Evolutionary conservation across 2,329 filamentous ascomycete genomes (phyloP), one percentile per base, ranked within the genome.

Genomic region (Arachnomyces sp.): DNA sequence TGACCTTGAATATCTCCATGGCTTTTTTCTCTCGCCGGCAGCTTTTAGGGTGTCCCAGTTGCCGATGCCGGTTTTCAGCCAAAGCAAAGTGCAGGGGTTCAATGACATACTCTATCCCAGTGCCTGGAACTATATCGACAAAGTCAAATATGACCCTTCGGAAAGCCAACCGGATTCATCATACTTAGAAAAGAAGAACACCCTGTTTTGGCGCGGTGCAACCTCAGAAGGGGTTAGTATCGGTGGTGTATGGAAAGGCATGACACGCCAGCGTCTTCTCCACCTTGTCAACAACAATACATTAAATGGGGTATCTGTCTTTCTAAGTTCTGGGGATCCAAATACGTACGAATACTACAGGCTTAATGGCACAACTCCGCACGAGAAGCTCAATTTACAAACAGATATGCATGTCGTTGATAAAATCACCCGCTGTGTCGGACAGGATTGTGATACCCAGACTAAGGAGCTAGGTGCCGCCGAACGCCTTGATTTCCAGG

Each of bases 81-180:
- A 84, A 43, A 81, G 78, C 36, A 87, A 86, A 51, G 77, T 81
- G 1, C 71, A 75, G 33, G 79, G 80, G 3, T 90, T 85, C 62
- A 78, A 74, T 47, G 86, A 93, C 55, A 85, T 93, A 28, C 62
- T 89, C 15, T 82, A 88, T 38, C 86, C 86, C 0, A 68, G 72
- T 51, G 60, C 74, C 0, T 78, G 74, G 75, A 78, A 78, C 50
- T 80, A 80, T 47, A 60, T 77, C 44, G 73, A 76, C 44, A 78
- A 78, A 54, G 69, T 68, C 9, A 62, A 63, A 45, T 75, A 77
- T 37, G 54, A 63, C 0, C 72, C 75, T 17, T 69, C 72, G 1
- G 62, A 72, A 3, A 67, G 66, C 4, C 59, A 67, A 36, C 73
- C 72, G 0, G 77, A 80, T 48, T 57, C 56, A 4, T 56, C 62